Base-by-base conservation (phyloP, 163 green algal species). In the Scenedesmus sp. region DNA sequence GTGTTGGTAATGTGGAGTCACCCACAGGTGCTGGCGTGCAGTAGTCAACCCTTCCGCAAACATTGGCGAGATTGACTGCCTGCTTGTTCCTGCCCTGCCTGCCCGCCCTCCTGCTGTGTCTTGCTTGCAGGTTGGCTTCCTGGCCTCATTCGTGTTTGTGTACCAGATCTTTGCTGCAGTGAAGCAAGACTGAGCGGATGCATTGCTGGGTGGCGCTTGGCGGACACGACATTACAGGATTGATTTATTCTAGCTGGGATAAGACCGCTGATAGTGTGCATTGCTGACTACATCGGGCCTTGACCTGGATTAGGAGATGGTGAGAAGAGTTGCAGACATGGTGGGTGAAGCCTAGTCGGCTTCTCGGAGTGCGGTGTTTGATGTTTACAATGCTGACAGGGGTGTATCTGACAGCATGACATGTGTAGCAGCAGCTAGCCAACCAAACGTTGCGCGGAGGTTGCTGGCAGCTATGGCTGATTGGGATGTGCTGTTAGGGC, bases 101-200 rank as follows among this genome's bases (percentile, higher is more conserved):
- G 49, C 49, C 49, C 15, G 12, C 15, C 12, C 49, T 12, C 1
- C 49, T 56, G 49, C 49, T 12, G 12, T 56, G 9, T 37, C 30
- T 7, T 40, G 65, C 30, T 7, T 40, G 26, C 65, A 76, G 65
- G 65, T 95, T 53, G 93, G 93, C 44, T 96, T 96, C 83, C 26
- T 93, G 26, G 86, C 93, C 0, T 92, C 79, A n/a, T 93, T 90
- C 44, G 88, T 90, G 65, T 98, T 98, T 68, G 93, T 96, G 43
- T 92, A 94, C 85, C 87, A 85, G 84, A 97, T 98, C 78, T 97
- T 97, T 90, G 91, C 84, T 37, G 96, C 96, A 3, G 92, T 97
- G 81, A 98, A 98, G 93, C 79, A 93, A 12, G 94, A 96, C 70
- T 94, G 40, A 85, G 78, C 18, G 18, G 37, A 37, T 0, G 7